phyloP scores from a whole-genome alignment of 176 grass and related monocot species.

The Oryza punctata region DNA sequence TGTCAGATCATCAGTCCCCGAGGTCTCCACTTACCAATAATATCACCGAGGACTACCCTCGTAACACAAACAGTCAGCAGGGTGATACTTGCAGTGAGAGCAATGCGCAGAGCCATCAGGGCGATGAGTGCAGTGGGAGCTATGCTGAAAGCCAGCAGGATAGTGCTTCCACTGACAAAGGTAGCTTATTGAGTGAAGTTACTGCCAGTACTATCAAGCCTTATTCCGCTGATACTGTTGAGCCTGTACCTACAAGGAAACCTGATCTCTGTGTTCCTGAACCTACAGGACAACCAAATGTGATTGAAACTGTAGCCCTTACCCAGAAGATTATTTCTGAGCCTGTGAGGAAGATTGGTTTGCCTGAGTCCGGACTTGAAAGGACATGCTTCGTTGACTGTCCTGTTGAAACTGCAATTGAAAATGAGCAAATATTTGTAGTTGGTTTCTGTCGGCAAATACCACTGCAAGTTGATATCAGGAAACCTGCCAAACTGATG shows the following conservation, averaged over 20 bases:
- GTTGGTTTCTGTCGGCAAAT: no score
- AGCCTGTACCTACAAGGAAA: not conserved
- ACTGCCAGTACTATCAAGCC: constrained; percentile 18
- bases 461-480: no score
- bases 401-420: constrained; percentile 18
- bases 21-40: constrained; percentile 40
- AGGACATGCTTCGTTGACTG: constrained; percentile 40
- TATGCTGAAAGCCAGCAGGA: constrained; percentile 38
- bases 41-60: constrained; percentile 15
- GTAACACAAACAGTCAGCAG: constrained; percentile 30
- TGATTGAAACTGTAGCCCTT: not conserved
- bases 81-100: constrained; percentile 50
- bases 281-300: constrained; percentile 16
- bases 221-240: constrained; percentile 23
- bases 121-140: constrained; percentile 30
- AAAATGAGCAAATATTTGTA: no score
- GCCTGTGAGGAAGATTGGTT: constrained; percentile 9
- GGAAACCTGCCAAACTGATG: no score
- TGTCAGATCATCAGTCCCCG: constrained; percentile 49
- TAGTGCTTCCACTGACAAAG: constrained; percentile 42
- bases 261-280: not conserved
- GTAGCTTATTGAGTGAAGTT: constrained; percentile 48
- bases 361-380: constrained; percentile 31
- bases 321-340: not conserved
- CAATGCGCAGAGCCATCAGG: constrained; percentile 44